Evolutionary conservation across 163 green algal genomes (phyloP), one percentile per base, ranked within the genome.

Genomic region (Scenedesmus sp.): DNA sequence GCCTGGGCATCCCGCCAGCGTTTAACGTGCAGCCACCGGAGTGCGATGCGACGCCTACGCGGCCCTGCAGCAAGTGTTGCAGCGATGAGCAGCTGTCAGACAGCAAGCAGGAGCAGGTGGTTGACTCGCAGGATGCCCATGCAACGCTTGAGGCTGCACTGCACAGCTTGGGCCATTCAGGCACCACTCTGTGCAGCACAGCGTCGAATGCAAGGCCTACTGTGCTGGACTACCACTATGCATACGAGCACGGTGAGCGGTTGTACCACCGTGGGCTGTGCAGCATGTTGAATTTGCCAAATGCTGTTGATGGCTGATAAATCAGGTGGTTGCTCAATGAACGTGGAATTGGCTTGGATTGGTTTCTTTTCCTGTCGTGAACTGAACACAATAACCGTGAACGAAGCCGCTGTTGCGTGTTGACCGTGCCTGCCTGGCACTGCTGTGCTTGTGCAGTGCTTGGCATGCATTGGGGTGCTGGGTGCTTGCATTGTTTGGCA

Each of bases 211-310:
- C 46, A 16, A 62, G 88, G 20, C 79, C 88, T 20, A 92, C 77
- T 26, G 79, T 92, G 52, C 88, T 92, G 10, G 88, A 92, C 79
- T 92, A 92, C 88, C 88, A 92, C 73, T 64, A 83, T 20, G 73
- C 55, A 12, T 91, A 86, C n/a, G 56, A 76, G 9, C 54, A 86
- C 54, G 87, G 87, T 91, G 73, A n/a, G 86, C 64, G 62, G 57
- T 18, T 9, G 34, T 15, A 15, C 9, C 16, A 10, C 16, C 55
- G 77, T 59, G 34, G 34, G 34, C 34, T 46, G 34, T 46, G 0
- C 34, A 46, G 34, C 34, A 46, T 46, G 34, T 46, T 46, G 34
- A 46, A 46, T 46, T 46, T 46, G 34, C 34, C 34, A 46, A 46
- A 46, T 46, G 34, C 34, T 46, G 34, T 46, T 46, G 34, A 46